Evolutionary conservation across 345 rosid species (phyloP).

Genomic region (Anastatica hierochuntica): DNA sequence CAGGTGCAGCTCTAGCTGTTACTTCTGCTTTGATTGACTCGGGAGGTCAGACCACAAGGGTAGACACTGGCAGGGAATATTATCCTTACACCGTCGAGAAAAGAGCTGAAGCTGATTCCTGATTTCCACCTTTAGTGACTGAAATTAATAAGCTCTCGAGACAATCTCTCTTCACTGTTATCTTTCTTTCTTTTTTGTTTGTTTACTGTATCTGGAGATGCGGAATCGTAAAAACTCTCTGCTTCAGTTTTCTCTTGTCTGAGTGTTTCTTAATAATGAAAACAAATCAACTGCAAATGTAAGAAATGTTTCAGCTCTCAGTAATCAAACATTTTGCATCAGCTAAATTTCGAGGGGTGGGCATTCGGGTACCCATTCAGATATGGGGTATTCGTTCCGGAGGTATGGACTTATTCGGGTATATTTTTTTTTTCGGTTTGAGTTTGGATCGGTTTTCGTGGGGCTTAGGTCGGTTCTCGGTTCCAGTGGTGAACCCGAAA

Average conservation of each 20-base stretch:
- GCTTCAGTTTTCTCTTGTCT: conserved; percentile 17
- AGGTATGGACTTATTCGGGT: no score
- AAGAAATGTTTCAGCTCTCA: neutral
- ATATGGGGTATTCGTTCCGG: no score
- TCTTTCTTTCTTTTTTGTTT: no score
- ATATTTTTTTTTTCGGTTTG: no score
- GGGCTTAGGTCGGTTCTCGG: no score
- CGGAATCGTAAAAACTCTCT: conserved; percentile 24
- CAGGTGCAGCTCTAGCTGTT: conserved; percentile 79
- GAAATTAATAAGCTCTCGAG: conserved; percentile 13
- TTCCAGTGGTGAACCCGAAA: no score
- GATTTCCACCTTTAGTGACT: no score
- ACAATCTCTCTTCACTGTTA: conserved; percentile 7
- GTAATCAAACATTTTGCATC: neutral
- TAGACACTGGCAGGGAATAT: conserved; percentile 82
- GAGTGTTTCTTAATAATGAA: conserved; percentile 18
- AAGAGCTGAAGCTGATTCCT: conserved; percentile 47
- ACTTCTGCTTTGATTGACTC: conserved; percentile 77
- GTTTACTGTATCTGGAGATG: conserved; percentile 34
- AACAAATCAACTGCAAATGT: neutral
- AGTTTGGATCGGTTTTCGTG: no score
- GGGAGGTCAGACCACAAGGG: conserved; percentile 89
- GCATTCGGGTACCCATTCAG: no score
- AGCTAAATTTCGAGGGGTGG: no score
- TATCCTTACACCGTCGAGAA: conserved; percentile 88